Conservation (phyloP, 768 basidiomycete genomes). For the Boletus speciosus region DNA sequence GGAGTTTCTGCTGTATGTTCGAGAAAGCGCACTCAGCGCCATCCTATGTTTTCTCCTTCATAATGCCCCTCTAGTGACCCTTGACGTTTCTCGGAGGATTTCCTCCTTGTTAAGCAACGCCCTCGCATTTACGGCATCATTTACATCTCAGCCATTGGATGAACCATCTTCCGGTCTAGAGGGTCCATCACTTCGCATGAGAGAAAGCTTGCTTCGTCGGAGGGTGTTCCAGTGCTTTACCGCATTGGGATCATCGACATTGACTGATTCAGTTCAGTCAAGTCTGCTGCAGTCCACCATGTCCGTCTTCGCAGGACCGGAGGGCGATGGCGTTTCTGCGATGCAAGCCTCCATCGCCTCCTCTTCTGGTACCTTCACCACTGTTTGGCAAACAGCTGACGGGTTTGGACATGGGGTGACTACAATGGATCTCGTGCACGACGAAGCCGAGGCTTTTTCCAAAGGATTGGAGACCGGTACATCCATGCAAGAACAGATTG, state of each 20-base stretch:
- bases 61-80: conserved; percentile 76
- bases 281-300: conserved; percentile 79
- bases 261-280: conserved; percentile 80
- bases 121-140: conserved; percentile 84
- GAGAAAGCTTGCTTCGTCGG: conserved; percentile 80
- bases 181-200: conserved; percentile 62
- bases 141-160: conserved; percentile 65
- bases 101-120: conserved; percentile 86
- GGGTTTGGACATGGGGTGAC: conserved; percentile 93
- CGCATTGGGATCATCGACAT: conserved; percentile 70
- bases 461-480: conserved; percentile 31
- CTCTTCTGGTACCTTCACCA: conserved; percentile 76
- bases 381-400: conserved; percentile 83
- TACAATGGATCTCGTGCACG: conserved; percentile 52
- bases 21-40: conserved; percentile 87
- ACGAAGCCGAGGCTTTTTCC: conserved; percentile 32
- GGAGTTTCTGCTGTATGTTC: conserved; percentile 86
- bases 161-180: conserved; percentile 46
- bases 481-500: conserved; percentile 75
- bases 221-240: conserved; percentile 89
- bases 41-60: conserved; percentile 84
- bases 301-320: conserved; percentile 80
- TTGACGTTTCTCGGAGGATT: conserved; percentile 88
- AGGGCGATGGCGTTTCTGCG: conserved; percentile 76
- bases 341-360: conserved; percentile 92